Base-by-base conservation (phyloP, 768 basidiomycete genomes). In the Boletus reticulatus region DNA sequence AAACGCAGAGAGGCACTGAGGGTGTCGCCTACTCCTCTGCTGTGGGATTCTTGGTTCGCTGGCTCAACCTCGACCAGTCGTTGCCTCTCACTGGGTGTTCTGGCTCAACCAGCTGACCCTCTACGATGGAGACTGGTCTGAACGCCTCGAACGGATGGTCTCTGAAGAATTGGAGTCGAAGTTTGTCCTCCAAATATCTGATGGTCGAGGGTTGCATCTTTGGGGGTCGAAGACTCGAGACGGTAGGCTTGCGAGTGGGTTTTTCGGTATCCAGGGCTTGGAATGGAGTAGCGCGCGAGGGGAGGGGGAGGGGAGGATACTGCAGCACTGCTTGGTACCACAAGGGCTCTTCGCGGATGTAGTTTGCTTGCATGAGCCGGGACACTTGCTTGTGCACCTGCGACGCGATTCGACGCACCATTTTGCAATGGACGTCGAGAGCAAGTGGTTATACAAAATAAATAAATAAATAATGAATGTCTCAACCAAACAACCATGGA, bases 61-160 rank as follows among this genome's bases (percentile, higher is more conserved):
- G 94, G 58, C 83, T 74, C 58, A 99, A 72, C 60, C 88, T 76
- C 52, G 79, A 86, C 97, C 97, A 99, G 20, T 75, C 73, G 46
- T 65, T 61, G 0, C 88, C 93, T 34, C 67, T 71, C 3, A 89
- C 65, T 16, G 79, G 78, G 63, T 88, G 83, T 42, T 80, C 76
- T 19, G 78, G 73, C 65, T 81, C 78, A 48, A 91, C 76, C 17
- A 68, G 70, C 19, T 76, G 83, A 16, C 78, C 79, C 73, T 99
- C 97, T 0, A 91, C 83, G 49, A 99, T 69, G 12, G 82, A 85
- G 10, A 78, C 77, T 2, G 93, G 85, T 42, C 95, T 80, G 72
- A 95, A 90, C 2, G 93, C 88, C 74, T 99, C 95, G 67, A 97
- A 97, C 8, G 97, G 94, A 69, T 97, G 95, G 75, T 99, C 97